phyloP scores from a whole-genome alignment of 768 basidiomycete species.

The Tephrocybe sp. region DNA sequence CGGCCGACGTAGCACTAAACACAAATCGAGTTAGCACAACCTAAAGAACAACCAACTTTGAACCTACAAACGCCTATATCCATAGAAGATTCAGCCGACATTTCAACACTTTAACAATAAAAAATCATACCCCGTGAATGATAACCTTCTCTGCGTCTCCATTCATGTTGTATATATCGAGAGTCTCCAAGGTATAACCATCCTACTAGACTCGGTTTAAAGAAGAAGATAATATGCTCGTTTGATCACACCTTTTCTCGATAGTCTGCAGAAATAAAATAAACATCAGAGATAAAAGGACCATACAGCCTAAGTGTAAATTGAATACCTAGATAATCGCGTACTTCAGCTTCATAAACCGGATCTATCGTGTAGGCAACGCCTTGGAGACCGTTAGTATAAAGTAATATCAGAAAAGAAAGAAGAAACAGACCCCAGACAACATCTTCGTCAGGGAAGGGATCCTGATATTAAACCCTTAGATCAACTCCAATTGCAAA shows the following conservation, averaged over 20 bases:
- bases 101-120: neutral
- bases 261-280: conserved; percentile 57
- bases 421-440: conserved; percentile 73
- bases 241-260: conserved; percentile 68
- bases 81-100: conserved; percentile 10
- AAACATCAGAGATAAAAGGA: neutral
- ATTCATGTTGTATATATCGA: conserved; percentile 69
- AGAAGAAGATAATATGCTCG: neutral
- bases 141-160: conserved; percentile 54
- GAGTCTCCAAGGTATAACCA: conserved; percentile 82
- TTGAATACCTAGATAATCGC: conserved; percentile 83
- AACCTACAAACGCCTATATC: conserved; percentile 52
- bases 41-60: too few species aligned
- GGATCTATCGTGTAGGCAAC: conserved; percentile 89
- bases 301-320: too few species aligned
- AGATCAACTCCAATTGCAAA: neutral
- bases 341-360: conserved; percentile 68
- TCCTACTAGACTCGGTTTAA: too few species aligned
- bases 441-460: conserved; percentile 69
- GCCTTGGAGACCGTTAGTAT: conserved; percentile 39
- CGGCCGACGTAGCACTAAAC: conserved; percentile 83
- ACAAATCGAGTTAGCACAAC: neutral
- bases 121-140: conserved; percentile 48
- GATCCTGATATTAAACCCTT: conserved; percentile 55
- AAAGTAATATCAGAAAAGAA: neutral